phyloP scores from a whole-genome alignment of 306 rosid genomes.

The Cicer arietinum region DNA sequence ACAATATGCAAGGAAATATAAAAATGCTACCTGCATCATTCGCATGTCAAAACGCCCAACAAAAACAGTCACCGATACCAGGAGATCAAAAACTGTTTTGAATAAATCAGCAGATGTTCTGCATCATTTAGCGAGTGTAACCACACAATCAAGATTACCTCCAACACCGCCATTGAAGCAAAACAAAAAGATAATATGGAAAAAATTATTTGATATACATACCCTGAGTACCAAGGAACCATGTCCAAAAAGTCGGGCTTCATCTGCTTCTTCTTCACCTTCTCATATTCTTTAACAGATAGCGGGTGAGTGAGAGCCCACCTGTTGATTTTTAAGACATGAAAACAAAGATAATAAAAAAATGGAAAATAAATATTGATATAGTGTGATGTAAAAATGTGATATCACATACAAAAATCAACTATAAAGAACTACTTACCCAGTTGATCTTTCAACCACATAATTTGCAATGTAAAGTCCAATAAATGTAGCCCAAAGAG shows the following conservation, averaged over 20 bases:
- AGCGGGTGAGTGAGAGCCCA: conserved; percentile 97
- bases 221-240: conserved; percentile 99
- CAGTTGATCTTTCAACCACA: conserved; percentile 95
- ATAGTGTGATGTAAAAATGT: conserved; percentile 25
- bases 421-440: conserved; percentile 63
- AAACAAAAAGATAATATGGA: conserved; percentile 5
- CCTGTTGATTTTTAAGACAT: conserved; percentile 58
- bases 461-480: conserved; percentile 98
- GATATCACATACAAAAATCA: conserved; percentile 20
- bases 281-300: conserved; percentile 80
- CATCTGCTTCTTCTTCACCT: conserved; percentile 87
- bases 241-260: conserved; percentile 92
- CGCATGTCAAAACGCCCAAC: conserved; percentile 99
- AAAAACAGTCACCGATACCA: conserved; percentile 95
- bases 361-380: conserved; percentile 32
- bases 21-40: conserved; percentile 91
- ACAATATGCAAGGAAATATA: conserved; percentile 4
- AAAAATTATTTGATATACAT: conserved; percentile 35
- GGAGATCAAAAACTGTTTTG: conserved; percentile 96
- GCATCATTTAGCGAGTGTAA: conserved; percentile 55
- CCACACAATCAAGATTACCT: conserved; percentile 40
- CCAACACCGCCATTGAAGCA: conserved; percentile 23
- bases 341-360: conserved; percentile 18
- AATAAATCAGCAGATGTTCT: conserved; percentile 99
- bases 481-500: conserved; percentile 96